Evolutionary conservation across 768 basidiomycete species (phyloP).

Genomic region (Phylloporus arenicola): DNA sequence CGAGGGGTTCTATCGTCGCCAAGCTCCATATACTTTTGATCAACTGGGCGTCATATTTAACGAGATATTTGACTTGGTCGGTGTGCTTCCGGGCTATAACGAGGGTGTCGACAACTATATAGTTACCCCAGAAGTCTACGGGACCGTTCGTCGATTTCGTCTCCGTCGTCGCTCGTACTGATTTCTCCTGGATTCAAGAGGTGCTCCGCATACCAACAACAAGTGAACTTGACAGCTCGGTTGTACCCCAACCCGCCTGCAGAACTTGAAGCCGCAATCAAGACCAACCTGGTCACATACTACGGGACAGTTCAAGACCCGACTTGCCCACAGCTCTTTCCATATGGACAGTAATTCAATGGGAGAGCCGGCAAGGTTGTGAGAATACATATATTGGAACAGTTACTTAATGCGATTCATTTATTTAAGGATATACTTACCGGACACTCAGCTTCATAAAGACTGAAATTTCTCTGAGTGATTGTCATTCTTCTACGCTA

Average conservation of each 20-base stretch:
- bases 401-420: no score
- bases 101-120: slow-evolving; percentile 16
- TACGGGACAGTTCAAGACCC: slow-evolving; percentile 8
- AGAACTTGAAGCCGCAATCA: slow-evolving; percentile 20
- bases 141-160: slow-evolving; percentile 6
- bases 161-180: neutral
- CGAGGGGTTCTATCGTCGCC: slow-evolving; percentile 11
- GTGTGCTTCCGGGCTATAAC: slow-evolving; percentile 11
- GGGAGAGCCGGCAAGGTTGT: no score
- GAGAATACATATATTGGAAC: no score
- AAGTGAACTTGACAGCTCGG: slow-evolving; percentile 13
- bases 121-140: slow-evolving; percentile 2
- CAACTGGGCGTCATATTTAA: neutral
- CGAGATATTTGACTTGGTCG: neutral
- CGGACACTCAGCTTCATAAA: no score
- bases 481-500: no score
- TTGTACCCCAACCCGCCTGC: slow-evolving; percentile 20
- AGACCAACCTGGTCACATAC: slow-evolving; percentile 14
- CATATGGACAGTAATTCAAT: slow-evolving; percentile 8
- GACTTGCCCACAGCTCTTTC: slow-evolving; percentile 13
- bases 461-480: no score
- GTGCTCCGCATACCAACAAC: slow-evolving; percentile 19
- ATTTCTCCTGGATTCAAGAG: slow-evolving; percentile 2
- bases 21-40: slow-evolving; percentile 12
- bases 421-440: no score